Percentiles rank a stretch among this genome's conserved stretches.
These are phyloP conservation scores for Chenopodium album DNA, from an alignment of 148 eudicot genomes.

Conservation along the genomic window DNA sequence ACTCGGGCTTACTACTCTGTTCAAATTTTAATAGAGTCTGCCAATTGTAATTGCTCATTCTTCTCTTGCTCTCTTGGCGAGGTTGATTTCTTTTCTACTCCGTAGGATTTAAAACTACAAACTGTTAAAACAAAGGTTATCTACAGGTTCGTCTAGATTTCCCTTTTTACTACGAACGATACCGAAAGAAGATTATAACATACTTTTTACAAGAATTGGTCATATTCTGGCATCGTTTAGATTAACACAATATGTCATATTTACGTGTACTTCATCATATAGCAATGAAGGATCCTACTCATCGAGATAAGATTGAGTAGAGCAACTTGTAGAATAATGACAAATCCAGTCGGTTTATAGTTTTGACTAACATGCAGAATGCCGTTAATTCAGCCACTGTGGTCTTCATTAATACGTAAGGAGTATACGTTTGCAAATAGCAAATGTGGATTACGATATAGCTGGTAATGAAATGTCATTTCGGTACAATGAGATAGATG, in stretches of 20 bases:
- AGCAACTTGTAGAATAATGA: not conserved
- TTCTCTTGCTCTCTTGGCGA: not conserved
- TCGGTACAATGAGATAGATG: too few species aligned
- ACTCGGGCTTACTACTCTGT: not conserved
- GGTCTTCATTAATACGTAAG: too few species aligned
- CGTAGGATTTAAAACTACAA: not conserved
- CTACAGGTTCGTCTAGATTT: too few species aligned
- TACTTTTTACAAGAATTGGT: not conserved
- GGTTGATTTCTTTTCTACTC: not conserved
- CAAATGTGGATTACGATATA: too few species aligned
- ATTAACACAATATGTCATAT: not conserved
- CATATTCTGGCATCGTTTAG: not conserved
- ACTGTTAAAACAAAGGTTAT: not conserved
- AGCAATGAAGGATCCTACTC: not conserved
- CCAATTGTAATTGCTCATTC: constrained; percentile 5
- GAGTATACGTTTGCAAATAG: too few species aligned
- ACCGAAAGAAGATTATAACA: not conserved
- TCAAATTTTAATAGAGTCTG: not conserved
- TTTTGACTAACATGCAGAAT: not conserved
- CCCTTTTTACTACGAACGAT: not conserved
- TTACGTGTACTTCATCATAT: too few species aligned
- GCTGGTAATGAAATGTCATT: too few species aligned
- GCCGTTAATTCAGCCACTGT: not conserved
- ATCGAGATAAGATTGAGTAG: not conserved
- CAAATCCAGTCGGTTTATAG: not conserved